phyloP scores from a whole-genome alignment of 202 grass and related monocot genomes.

The Elaeis oleifera region DNA sequence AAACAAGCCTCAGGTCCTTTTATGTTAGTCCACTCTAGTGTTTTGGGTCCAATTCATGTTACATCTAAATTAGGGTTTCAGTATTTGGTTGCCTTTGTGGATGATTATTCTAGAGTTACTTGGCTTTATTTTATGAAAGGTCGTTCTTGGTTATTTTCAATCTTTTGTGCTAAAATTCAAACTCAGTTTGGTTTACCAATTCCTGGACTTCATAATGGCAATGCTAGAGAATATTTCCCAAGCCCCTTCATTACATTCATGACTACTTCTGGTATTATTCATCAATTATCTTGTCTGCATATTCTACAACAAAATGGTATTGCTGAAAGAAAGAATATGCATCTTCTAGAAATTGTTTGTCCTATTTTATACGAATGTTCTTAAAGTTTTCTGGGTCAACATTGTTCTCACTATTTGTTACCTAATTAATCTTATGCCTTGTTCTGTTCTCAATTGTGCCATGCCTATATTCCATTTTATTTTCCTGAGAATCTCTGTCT shows the following conservation, averaged over 20 bases:
- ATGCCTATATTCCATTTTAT: constrained; percentile 2
- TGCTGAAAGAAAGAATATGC: constrained; percentile 8
- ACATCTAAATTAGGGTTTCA: constrained; percentile 16
- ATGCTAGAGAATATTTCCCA: constrained; percentile 7
- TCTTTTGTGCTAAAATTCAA: constrained; percentile 7
- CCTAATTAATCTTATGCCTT: constrained; percentile 14
- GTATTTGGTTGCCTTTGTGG: constrained; percentile 28
- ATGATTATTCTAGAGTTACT: constrained; percentile 18
- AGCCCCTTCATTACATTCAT: background rate
- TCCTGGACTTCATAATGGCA: background rate
- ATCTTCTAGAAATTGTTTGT: background rate
- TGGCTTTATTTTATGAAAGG: constrained; percentile 27
- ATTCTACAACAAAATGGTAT: background rate
- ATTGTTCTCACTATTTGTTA: background rate
- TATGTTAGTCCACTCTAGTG: constrained; percentile 17
- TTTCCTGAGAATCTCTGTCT: background rate
- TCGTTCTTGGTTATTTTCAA: constrained; percentile 16
- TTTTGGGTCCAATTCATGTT: constrained; percentile 11
- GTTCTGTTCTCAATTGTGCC: background rate
- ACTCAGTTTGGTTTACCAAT: background rate
- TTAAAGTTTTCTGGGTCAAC: background rate
- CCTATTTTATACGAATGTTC: background rate
- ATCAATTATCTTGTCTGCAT: constrained; percentile 8
- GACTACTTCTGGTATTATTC: background rate
- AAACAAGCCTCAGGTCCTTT: constrained; percentile 1